phyloP scores from a whole-genome alignment of 2,329 filamentous ascomycete genomes.

The Periconia sp. region DNA sequence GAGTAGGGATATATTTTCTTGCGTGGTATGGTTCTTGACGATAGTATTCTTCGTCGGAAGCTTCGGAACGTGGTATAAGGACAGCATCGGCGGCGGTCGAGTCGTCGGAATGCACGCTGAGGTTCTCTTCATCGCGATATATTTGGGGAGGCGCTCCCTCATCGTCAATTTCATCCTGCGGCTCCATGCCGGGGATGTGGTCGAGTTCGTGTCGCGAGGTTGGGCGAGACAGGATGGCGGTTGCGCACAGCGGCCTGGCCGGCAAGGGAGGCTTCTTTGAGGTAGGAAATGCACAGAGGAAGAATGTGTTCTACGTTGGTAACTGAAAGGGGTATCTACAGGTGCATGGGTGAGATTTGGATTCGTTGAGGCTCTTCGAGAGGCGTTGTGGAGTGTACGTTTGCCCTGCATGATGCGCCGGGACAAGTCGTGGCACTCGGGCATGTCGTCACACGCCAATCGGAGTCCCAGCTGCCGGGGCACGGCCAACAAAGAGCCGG shows the following conservation, averaged over 20 bases:
- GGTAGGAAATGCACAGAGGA: too few relatives aligned
- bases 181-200: slow-evolving; percentile 32
- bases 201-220: slow-evolving; percentile 42
- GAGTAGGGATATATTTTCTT: slow-evolving; percentile 56
- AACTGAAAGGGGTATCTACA: too few relatives aligned
- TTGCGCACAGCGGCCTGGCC: too few relatives aligned
- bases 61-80: slow-evolving; percentile 36
- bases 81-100: slow-evolving; percentile 26
- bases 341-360: too few relatives aligned
- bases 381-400: background rate
- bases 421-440: background rate
- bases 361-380: too few relatives aligned
- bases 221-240: slow-evolving; percentile 33
- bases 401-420: slow-evolving; percentile 6
- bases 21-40: slow-evolving; percentile 26
- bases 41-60: slow-evolving; percentile 36
- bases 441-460: slow-evolving; percentile 8
- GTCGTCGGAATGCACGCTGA: slow-evolving; percentile 29
- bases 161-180: slow-evolving; percentile 25
- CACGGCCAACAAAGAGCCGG: background rate
- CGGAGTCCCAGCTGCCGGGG: slow-evolving; percentile 3
- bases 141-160: slow-evolving; percentile 34
- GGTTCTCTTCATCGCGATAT: slow-evolving; percentile 41
- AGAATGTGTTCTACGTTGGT: too few relatives aligned
- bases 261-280: too few relatives aligned